Evolutionary conservation across 2,329 filamentous ascomycete genomes (phyloP).

Genomic region (Pseudonectria foliicola): DNA sequence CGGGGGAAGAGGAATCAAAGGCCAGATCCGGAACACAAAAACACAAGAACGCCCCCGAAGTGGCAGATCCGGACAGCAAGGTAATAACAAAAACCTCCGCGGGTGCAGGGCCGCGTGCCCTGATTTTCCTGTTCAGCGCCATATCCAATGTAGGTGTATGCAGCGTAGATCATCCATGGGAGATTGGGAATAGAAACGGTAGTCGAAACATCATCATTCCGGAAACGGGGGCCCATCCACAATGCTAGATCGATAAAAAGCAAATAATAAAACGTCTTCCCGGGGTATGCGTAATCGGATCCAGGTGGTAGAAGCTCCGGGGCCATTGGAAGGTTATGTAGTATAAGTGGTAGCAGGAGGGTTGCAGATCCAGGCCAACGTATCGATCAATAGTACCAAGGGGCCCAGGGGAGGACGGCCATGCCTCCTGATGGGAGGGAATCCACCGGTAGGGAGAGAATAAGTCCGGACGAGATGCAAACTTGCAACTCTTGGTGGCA

Average conservation of each 20-base stretch:
- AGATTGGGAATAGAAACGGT: slow-evolving; percentile 14
- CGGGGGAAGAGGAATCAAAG: slow-evolving; percentile 15
- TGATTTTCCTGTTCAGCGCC: slow-evolving; percentile 27
- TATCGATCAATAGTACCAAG: slow-evolving; percentile 12
- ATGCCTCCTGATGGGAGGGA: slow-evolving; percentile 15
- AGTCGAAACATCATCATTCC: slow-evolving; percentile 22
- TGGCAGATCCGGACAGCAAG: slow-evolving; percentile 30
- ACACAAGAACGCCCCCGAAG: slow-evolving; percentile 23
- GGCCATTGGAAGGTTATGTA: slow-evolving; percentile 6
- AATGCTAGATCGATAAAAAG: slow-evolving; percentile 22
- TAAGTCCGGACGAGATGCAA: slow-evolving; percentile 20
- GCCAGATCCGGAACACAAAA: slow-evolving; percentile 24
- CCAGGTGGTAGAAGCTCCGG: slow-evolving; percentile 14
- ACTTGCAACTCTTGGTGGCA: slow-evolving; percentile 22
- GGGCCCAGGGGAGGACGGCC: slow-evolving; percentile 11
- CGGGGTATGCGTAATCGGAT: slow-evolving; percentile 14
- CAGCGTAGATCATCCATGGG: slow-evolving; percentile 26
- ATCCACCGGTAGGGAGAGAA: slow-evolving; percentile 17
- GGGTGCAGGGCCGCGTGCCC: slow-evolving; percentile 16
- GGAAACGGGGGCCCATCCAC: slow-evolving; percentile 16
- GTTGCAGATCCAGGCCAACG: slow-evolving; percentile 20
- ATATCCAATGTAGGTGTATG: slow-evolving; percentile 24
- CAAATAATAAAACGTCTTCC: slow-evolving; percentile 13
- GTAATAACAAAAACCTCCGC: slow-evolving; percentile 18
- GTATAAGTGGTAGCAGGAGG: slow-evolving; percentile 12